Base-by-base conservation (phyloP, 495 filamentous ascomycete genomes). In the Penicillium maclennaniae region DNA sequence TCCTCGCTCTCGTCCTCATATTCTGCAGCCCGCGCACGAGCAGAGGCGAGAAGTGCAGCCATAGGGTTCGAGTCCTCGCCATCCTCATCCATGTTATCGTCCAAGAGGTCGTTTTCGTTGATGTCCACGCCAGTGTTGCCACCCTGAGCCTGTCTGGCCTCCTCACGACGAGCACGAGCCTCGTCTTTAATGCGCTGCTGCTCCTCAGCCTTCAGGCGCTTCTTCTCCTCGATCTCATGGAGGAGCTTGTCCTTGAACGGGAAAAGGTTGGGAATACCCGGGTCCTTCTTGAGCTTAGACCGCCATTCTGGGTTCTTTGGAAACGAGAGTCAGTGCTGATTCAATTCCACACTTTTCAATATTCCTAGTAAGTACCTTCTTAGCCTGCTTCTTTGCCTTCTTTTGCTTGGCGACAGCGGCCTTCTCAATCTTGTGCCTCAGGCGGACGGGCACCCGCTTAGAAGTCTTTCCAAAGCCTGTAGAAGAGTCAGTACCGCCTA, bases 231-330 rank as follows among this genome's bases (percentile, higher is more conserved):
- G 59, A 98, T 95, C 69, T 98, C 89, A 25, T 89, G 82, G 40
- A 98, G 79, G 17, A 98, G 81, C 75, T 87, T 89, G 63, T 97
- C 95, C 74, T 98, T 98, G 81, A 92, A 96, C 12, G 93, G 93
- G 74, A 96, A 98, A 23, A 96, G 80, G 65, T 96, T 98, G 45
- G 93, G 93, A 47, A 98, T 97, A 51, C 92, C 92, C 36, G 91
- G 91, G 67, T 96, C 92, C 73, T 97, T 97, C 83, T 95, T 97
- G 52, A 95, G 68, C 68, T 88, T 87, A 57, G 88, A 92, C 53
- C 85, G 82, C 87, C 92, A 96, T 87, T 96, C 82, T 17, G 95
- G 95, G 70, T 97, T 95, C 84, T 86, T 58, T 45, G 25, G 43
- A 58, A 61, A 48, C 45, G 34, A 42, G 45, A 39, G 16, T 54